Evolutionary conservation across 2,329 filamentous ascomycete genomes (phyloP), one percentile per base, ranked within the genome.

Genomic region (Trichoderma guizhouense): DNA sequence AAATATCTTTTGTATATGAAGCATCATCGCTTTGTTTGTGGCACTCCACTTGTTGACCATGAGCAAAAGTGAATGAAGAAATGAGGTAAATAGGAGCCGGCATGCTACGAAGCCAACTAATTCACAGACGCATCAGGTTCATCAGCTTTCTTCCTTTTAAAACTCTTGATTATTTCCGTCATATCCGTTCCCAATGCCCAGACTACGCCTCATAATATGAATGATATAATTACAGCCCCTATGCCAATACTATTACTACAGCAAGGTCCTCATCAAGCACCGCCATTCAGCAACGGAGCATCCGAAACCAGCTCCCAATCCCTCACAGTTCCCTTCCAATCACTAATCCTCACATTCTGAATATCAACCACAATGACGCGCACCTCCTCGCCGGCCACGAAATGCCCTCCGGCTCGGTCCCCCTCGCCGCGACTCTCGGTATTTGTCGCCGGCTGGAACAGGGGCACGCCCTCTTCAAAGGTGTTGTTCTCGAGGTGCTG

Each of bases 401-500:
- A 93, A 78, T 88, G 90, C 78, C 88, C 87, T 39, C 87, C 84
- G 8, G 26, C 24, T 0, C 90, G 84, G 3, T 86, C 88, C 74
- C 87, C 87, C 57, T 83, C 82, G 14, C 77, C 82, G 11, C 77
- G 6, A 3, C 14, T 32, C 5, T 21, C 82, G 79, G 83, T 80
- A 63, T 84, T 85, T 64, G 73, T 75, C 32, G 74, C 74, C 65
- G 73, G 74, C 34, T 76, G 84, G 71, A 77, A 82, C 72, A 76
- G 81, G 18, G 78, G 75, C 36, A 78, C 73, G 12, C 72, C 82
- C 73, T 90, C 87, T 58, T 91, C 91, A 77, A 97, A 97, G 0
- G 93, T 97, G 81, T 98, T 97, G 82, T 98, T 97, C 77, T 93
- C 93, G 75, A 97, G 83, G 84, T 99, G 96, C 77, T 90, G 87